Evolutionary conservation across 2,329 filamentous ascomycete species (phyloP).

Genomic region (Periconia macrospinosa): DNA sequence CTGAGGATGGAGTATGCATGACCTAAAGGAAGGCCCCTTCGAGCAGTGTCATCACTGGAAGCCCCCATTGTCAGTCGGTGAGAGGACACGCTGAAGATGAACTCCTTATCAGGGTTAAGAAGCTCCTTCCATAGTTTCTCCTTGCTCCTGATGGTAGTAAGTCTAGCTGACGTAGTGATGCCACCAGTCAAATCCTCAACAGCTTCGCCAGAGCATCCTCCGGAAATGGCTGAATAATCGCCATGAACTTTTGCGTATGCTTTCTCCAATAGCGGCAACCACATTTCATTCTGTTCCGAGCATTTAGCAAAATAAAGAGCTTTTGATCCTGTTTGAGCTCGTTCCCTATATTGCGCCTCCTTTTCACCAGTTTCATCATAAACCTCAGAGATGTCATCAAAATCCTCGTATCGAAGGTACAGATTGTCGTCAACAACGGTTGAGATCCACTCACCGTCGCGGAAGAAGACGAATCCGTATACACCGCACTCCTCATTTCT

Average conservation of each 20-base stretch:
- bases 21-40: constrained; percentile 45
- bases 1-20: constrained; percentile 62
- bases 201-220: constrained; percentile 60
- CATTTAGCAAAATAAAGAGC: constrained; percentile 78
- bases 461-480: constrained; percentile 82
- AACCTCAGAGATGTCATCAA: constrained; percentile 55
- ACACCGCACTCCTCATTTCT: constrained; percentile 74
- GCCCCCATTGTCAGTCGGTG: too few species aligned
- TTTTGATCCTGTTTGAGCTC: constrained; percentile 72
- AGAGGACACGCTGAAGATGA: constrained; percentile 73
- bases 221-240: constrained; percentile 73
- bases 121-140: constrained; percentile 85
- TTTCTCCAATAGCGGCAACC: constrained; percentile 79
- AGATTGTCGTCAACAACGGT: constrained; percentile 91
- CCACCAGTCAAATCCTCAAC: constrained; percentile 66
- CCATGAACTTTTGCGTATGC: constrained; percentile 84
- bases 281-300: constrained; percentile 75
- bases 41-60: constrained; percentile 62
- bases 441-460: constrained; percentile 71
- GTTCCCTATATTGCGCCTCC: constrained; percentile 66
- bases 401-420: constrained; percentile 73
- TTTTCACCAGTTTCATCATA: constrained; percentile 62
- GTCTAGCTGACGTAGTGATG: constrained; percentile 68
- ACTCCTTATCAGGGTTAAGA: too few species aligned
- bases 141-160: constrained; percentile 71